Conservation (phyloP, 192 early-diverging fungal species). For the Hyaloraphidium curvatum region DNA sequence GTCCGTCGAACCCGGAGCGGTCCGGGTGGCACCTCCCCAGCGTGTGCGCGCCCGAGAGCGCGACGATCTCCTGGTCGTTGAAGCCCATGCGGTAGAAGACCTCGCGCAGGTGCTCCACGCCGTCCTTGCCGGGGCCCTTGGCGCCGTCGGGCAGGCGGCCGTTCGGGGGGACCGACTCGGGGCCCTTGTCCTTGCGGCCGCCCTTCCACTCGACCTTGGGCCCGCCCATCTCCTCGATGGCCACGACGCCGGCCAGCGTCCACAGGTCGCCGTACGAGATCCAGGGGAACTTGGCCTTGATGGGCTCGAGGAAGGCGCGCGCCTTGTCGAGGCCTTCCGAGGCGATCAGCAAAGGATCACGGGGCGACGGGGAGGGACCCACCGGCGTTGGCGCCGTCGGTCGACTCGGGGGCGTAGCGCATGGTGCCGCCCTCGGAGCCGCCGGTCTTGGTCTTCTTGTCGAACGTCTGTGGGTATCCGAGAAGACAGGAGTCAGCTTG, state of each 20-base stretch:
- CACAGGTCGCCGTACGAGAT: slow-evolving; percentile 57
- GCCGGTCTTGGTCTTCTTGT: slow-evolving; percentile 28
- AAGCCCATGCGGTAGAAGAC: slow-evolving; percentile 31
- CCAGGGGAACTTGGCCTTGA: slow-evolving; percentile 38
- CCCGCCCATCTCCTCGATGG: slow-evolving; percentile 49
- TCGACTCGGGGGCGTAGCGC: slow-evolving; percentile 30
- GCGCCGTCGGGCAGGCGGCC: slow-evolving; percentile 49
- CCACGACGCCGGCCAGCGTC: slow-evolving; percentile 49
- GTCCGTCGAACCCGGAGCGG: slow-evolving; percentile 39
- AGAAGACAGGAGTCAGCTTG: neutral
- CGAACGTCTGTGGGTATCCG: slow-evolving; percentile 28
- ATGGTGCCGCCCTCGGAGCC: slow-evolving; percentile 53
- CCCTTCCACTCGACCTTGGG: slow-evolving; percentile 43
- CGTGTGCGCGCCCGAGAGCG: slow-evolving; percentile 42
- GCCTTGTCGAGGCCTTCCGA: slow-evolving; percentile 1
- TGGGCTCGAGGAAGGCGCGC: slow-evolving; percentile 29
- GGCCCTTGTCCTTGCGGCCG: slow-evolving; percentile 9
- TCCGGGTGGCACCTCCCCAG: slow-evolving; percentile 43
- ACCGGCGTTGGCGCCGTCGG: slow-evolving; percentile 50
- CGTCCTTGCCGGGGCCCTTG: slow-evolving; percentile 10
- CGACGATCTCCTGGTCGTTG: slow-evolving; percentile 45
- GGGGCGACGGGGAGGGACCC: neutral
- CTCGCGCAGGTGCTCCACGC: neutral
- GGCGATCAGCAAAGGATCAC: neutral
- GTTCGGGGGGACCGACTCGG: slow-evolving; percentile 31